Base-by-base conservation (phyloP, 345 rosid genomes). In the Brassica nigra region DNA sequence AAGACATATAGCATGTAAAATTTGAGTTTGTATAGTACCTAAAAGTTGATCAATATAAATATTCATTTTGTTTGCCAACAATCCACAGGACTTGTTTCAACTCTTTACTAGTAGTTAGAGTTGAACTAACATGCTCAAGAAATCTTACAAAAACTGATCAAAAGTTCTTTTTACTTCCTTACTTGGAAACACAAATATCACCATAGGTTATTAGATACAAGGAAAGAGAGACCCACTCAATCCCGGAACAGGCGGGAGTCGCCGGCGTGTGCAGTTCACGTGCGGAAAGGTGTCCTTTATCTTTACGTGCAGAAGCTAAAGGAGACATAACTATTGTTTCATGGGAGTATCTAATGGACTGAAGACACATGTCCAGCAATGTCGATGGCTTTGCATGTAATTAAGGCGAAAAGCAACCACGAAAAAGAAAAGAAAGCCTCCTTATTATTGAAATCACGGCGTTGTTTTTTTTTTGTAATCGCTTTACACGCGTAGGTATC, bases 371-470 rank as follows among this genome's bases (percentile, higher is more conserved):
- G 73, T 65, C 1, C 1, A 8, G 30, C 3, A 69, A 6, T 52
- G 63, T 62, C 8, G 39, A 70, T 55, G 76, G 75, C 75, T 74
- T 74, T 61, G 75, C 7, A 62, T 34, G 49, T 75, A 70, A 44
- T 63, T 57, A 80, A 64, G 54, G 8, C 76, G 7, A 64, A 75
- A 73, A 59, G 54, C 1, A 47, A 47, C 54, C 54, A 47, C 5
- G 49, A 59, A 66, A 75, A 28, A 12, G 54, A 47, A 47, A 47
- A 42, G 55, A 49, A 31, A 70, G 73, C 54, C 16, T 71, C 80
- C 23, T 47, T 2, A 64, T 81, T 4, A 76, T 81, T 81, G 77
- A 71, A 66, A 76, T 76, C 83, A 81, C 80, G 83, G 77, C 69
- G 58, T 71, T 58, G 68, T 68, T 57, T 76, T 65, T 2, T 2